These are phyloP conservation scores for Clarireedia homoeocarpa DNA, from an alignment of 2,329 filamentous ascomycete genomes.

Conservation along the genomic window DNA sequence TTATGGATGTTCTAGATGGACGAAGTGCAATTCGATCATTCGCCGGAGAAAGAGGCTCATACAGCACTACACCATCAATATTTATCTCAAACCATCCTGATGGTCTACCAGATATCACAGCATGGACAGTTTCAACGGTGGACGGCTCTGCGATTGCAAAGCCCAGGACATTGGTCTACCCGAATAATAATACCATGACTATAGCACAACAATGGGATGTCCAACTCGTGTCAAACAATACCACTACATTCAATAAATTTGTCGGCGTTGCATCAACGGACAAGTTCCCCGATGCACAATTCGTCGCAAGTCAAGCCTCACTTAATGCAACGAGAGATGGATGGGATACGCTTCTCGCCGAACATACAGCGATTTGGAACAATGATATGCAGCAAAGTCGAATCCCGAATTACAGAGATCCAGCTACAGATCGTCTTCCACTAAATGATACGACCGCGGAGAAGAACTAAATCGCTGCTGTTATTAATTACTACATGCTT, in stretches of 20 bases:
- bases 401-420: slow-evolving; percentile 43
- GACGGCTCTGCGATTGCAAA: slow-evolving; percentile 20
- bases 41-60: slow-evolving; percentile 43
- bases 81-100: slow-evolving; percentile 53
- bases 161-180: slow-evolving; percentile 8
- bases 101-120: slow-evolving; percentile 50
- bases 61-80: slow-evolving; percentile 40
- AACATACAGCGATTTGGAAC: slow-evolving; percentile 14
- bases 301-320: slow-evolving; percentile 31
- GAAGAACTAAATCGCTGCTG: slow-evolving; percentile 37
- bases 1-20: slow-evolving; percentile 56
- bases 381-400: slow-evolving; percentile 25
- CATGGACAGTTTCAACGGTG: slow-evolving; percentile 45
- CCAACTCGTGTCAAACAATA: slow-evolving; percentile 40
- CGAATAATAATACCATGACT: slow-evolving; percentile 49
- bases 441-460: slow-evolving; percentile 2
- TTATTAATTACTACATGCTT: slow-evolving; percentile 41
- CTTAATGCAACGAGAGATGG: slow-evolving; percentile 29
- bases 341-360: slow-evolving; percentile 7
- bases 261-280: slow-evolving; percentile 56
- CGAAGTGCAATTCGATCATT: slow-evolving; percentile 52
- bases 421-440: slow-evolving; percentile 41
- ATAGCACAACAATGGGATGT: slow-evolving; percentile 49
- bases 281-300: slow-evolving; percentile 47
- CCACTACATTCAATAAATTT: slow-evolving; percentile 50